Evolutionary conservation across 208 protist genomes (phyloP), one percentile per base, ranked within the genome.

Genomic region (Leishmania lainsoni): DNA sequence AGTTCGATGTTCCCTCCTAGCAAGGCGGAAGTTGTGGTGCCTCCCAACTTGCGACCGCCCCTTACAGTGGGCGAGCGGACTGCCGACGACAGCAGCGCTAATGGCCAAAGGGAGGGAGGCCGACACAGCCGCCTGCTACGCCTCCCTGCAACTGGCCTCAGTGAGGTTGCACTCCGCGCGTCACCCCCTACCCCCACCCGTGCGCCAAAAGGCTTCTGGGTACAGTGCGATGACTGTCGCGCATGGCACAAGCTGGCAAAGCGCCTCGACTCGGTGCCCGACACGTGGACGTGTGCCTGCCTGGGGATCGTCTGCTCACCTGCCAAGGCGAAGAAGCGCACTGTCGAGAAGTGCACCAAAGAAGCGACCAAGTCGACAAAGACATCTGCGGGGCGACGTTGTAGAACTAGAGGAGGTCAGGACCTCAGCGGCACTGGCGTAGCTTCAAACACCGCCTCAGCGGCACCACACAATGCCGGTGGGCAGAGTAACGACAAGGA

Each of bases 221-320:
- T 94, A 6, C 83, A 83, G 68, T 94, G 89, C 81, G 82, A 89
- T 69, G 58, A 54, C 59, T 94, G 91, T 69, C 22, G 71, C 42
- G 70, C 54, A 51, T 94, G 87, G 89, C 87, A 86, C 29, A 82
- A 89, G 70, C 54, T 93, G 12, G 81, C 87, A 5, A 76, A 84
- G 74, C 70, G 74, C 39, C 66, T 86, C 42, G 70, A 88, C 51
- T 79, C 87, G 14, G 51, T 86, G 10, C 89, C 91, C 5, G 78
- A 85, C n/a, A 83, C 85, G 61, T 94, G 91, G 91, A 81, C 85
- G 35, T 94, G 91, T 70, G 69, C 79, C 45, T 80, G 78, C 51
- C 66, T 91, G 56, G 83, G 83, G n/a, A 26, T 84, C 20, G 52
- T 71, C 26, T 91, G 91, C 83, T 54, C 78, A 20, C 20, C 59